Percentiles rank a stretch among this genome's conserved stretches.
phyloP scores from a whole-genome alignment of 352 stramenopile species.

The Pilasporangium apinafurcum region DNA sequence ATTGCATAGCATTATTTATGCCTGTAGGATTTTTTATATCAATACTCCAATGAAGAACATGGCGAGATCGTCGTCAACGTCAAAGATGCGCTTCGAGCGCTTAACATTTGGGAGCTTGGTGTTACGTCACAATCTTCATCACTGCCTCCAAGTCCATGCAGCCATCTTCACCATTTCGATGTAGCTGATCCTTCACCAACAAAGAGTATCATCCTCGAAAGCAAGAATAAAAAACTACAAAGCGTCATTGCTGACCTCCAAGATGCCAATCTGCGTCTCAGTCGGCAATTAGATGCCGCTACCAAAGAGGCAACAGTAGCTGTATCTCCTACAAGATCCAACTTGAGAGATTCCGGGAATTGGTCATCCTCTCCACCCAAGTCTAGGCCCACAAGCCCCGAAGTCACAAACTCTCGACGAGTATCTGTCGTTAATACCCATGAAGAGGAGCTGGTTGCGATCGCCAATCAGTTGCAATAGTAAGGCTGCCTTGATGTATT shows the following conservation, averaged over 20 bases:
- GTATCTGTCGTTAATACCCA: slow-evolving; percentile 19
- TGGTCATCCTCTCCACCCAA: neutral
- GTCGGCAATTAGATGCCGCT: slow-evolving; percentile 17
- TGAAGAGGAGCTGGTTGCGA: slow-evolving; percentile 37
- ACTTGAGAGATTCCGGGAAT: neutral
- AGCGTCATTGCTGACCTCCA: slow-evolving; percentile 33
- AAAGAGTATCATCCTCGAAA: slow-evolving; percentile 15
- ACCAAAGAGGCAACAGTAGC: neutral
- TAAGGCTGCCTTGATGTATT: slow-evolving; percentile 10
- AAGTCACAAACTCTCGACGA: neutral
- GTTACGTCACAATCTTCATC: too few species aligned
- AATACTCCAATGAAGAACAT: slow-evolving; percentile 27
- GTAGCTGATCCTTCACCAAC: neutral
- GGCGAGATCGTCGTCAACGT: slow-evolving; percentile 43
- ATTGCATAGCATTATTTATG: slow-evolving; percentile 1
- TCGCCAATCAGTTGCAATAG: slow-evolving; percentile 47
- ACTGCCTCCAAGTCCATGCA: neutral
- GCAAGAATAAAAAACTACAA: slow-evolving; percentile 40
- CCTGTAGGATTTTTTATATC: slow-evolving; percentile 37
- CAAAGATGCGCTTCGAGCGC: slow-evolving; percentile 38
- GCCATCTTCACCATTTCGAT: neutral
- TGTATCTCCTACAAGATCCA: neutral
- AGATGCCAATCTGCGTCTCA: slow-evolving; percentile 35
- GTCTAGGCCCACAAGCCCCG: neutral
- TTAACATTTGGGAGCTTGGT: slow-evolving; percentile 47